A percentile compares a stretch with the other conserved stretches of the same genome.
Evolutionary conservation across 75 land plant genomes (phyloP).

Genomic region (Pseudotsuga menziesii): DNA sequence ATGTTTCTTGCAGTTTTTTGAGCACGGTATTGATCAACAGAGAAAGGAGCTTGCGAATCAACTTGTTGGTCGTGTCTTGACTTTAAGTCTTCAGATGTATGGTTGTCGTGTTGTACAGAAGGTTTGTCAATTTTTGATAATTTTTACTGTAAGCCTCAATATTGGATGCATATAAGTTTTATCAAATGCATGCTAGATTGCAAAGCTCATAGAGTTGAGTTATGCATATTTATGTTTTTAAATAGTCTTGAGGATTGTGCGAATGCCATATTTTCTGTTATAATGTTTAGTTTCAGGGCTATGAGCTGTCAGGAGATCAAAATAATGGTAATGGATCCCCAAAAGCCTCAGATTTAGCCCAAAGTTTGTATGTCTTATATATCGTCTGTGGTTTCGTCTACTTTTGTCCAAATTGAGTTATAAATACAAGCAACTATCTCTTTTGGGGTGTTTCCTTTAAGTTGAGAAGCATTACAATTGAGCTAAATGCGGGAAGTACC

Average conservation of each 20-base stretch:
- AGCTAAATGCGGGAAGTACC: no score
- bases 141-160: neutral
- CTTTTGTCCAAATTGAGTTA: no score
- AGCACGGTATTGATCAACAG: conserved; percentile 87
- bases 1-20: conserved; percentile 69
- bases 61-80: conserved; percentile 65
- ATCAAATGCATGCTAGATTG: neutral
- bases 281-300: neutral
- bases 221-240: neutral
- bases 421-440: no score
- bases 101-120: conserved; percentile 99
- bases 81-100: conserved; percentile 95
- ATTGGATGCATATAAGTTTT: neutral
- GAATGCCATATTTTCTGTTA: neutral
- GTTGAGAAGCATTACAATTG: no score
- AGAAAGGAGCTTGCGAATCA: conserved; percentile 79
- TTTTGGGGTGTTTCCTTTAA: no score
- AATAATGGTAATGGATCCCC: no score
- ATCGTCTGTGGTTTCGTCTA: no score
- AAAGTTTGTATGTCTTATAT: no score
- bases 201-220: neutral
- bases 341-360: no score
- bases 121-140: conserved; percentile 30
- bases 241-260: neutral
- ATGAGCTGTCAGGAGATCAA: no score